phyloP scores from a whole-genome alignment of 2,329 filamentous ascomycete genomes.

The Lecanoromycetidae sp. region DNA sequence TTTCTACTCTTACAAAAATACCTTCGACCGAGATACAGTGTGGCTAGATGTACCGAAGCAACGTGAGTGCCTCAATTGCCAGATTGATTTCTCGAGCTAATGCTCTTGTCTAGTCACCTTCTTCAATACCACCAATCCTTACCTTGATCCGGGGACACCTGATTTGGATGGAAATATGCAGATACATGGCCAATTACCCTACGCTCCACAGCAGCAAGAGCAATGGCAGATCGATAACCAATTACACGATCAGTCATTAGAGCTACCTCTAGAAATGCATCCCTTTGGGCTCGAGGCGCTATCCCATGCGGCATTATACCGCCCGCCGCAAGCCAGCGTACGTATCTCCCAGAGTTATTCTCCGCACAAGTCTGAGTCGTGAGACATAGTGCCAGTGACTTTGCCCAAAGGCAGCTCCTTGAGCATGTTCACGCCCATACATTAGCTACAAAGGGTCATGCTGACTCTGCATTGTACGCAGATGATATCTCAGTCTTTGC shows the following conservation, averaged over 20 bases:
- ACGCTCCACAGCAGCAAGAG: slow-evolving; percentile 9
- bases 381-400: too few species aligned
- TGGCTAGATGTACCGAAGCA: slow-evolving; percentile 52
- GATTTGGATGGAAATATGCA: slow-evolving; percentile 4
- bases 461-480: slow-evolving; percentile 4
- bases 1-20: slow-evolving; percentile 56
- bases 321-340: slow-evolving; percentile 9
- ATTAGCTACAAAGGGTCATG: too few species aligned
- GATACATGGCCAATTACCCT: slow-evolving; percentile 14
- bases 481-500: slow-evolving; percentile 24
- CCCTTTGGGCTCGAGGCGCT: slow-evolving; percentile 43
- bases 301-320: slow-evolving; percentile 36
- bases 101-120: slow-evolving; percentile 38
- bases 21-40: slow-evolving; percentile 47
- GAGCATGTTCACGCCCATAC: too few species aligned
- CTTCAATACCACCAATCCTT: slow-evolving; percentile 50
- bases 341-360: too few species aligned
- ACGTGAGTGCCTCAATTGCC: slow-evolving; percentile 27
- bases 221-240: slow-evolving; percentile 21
- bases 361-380: too few species aligned
- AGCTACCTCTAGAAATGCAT: slow-evolving; percentile 22
- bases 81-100: slow-evolving; percentile 21
- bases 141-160: slow-evolving; percentile 31
- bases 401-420: too few species aligned
- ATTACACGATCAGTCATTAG: slow-evolving; percentile 11